Evolutionary conservation across 177 flowering plant genomes (phyloP).

Genomic region (Vitis hybrid): DNA sequence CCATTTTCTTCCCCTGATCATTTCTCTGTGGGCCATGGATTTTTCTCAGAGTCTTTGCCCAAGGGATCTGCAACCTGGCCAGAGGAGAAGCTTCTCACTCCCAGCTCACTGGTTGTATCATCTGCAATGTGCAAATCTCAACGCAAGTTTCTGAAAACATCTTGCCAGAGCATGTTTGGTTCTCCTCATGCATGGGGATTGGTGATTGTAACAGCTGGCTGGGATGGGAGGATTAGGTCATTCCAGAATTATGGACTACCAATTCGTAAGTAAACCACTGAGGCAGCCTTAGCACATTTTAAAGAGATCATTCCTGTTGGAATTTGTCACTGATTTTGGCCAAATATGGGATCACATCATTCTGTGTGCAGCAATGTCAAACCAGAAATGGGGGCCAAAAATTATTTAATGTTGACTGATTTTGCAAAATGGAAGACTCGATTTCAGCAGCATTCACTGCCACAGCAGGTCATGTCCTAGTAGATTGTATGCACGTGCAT

Average conservation of each 20-base stretch:
- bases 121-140: constrained; percentile 40
- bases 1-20: constrained; percentile 34
- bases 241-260: constrained; percentile 80
- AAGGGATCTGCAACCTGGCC: constrained; percentile 86
- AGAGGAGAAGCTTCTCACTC: constrained; percentile 60
- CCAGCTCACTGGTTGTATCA: constrained; percentile 18
- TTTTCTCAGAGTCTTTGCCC: constrained; percentile 46
- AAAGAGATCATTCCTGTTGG: background rate
- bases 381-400: background rate
- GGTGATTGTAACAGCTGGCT: constrained; percentile 79
- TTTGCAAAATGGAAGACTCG: background rate
- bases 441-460: background rate
- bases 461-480: background rate
- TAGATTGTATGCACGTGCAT: background rate
- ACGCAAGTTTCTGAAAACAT: constrained; percentile 54
- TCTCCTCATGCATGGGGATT: constrained; percentile 72
- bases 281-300: background rate
- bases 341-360: background rate
- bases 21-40: constrained; percentile 41
- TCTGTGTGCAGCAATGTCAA: background rate
- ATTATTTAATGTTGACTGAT: background rate
- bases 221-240: constrained; percentile 71
- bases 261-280: constrained; percentile 16
- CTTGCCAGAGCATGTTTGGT: constrained; percentile 41
- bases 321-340: background rate